Base-by-base conservation (phyloP, 805 yeast genomes). In the Candida broadrunensis region DNA sequence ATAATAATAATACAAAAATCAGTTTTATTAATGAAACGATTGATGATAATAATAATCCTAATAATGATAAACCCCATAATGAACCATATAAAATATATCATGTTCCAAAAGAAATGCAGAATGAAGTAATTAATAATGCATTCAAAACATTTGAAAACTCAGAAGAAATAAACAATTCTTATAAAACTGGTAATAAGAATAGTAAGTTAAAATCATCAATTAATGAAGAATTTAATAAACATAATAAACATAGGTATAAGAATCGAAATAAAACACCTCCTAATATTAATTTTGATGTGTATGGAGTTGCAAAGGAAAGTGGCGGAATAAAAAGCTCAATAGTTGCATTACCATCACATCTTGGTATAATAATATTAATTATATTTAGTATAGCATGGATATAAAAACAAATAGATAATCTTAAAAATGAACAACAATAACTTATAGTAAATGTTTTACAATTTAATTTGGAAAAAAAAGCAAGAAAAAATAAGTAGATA, bases 81-180 rank as follows among this genome's bases (percentile, higher is more conserved):
- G 38, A 36, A 15, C 38, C 38, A 24, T 27, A 27, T 26, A 26
- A n/a, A 14, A 30, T 36, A 26, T 29, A 14, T 15, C 32, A 29
- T 15, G 27, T 21, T 7, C 27, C 35, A 3, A 41, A 38, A 37
- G 38, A 41, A 12, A 17, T 36, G 33, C 27, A 20, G 19, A 13
- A 16, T 23, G 35, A 26, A 23, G 20, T 14, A 7, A 30, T 21
- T 11, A 35, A 23, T 7, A 32, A n/a, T 16, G 46, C 51, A 9
- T 48, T 49, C 19, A 35, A 36, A 18, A 41, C 55, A 2, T 47
- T 50, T 35, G 41, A 35, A 21, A 23, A 48, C 5, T 34, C 42
- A 17, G 38, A 31, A 14, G 55, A 46, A 27, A 40, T 45, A 26
- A 31, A 36, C 15, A 45, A 36, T 32, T 41, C 46, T 5, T 47